phyloP scores from a whole-genome alignment of 306 rosid species.

The Cucumis melo region DNA sequence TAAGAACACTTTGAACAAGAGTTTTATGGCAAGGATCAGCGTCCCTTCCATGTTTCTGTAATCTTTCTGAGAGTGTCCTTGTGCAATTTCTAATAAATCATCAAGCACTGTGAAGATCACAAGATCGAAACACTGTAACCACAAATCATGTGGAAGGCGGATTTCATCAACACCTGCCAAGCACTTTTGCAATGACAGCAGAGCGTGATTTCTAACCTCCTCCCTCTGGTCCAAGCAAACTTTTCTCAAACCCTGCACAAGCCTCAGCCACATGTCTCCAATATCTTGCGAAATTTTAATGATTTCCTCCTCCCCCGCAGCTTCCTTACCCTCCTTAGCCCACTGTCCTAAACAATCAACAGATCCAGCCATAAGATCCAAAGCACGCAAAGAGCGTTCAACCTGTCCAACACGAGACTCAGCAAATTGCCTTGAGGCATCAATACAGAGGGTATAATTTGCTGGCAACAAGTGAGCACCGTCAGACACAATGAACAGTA shows the following conservation, averaged over 20 bases:
- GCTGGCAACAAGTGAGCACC: constrained; percentile 82
- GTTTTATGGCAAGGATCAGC: constrained; percentile 69
- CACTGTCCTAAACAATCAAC: constrained; percentile 64
- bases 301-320: constrained; percentile 54
- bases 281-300: constrained; percentile 61
- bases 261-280: constrained; percentile 95
- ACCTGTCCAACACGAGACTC: constrained; percentile 94
- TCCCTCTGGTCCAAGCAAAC: constrained; percentile 97
- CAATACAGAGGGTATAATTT: constrained; percentile 65
- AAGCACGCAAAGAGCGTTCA: constrained; percentile 71
- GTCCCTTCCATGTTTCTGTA: constrained; percentile 96
- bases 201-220: constrained; percentile 90
- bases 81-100: constrained; percentile 87
- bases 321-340: constrained; percentile 59
- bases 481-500: constrained; percentile 72
- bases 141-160: constrained; percentile 34
- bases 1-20: constrained; percentile 75
- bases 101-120: constrained; percentile 95
- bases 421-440: constrained; percentile 86
- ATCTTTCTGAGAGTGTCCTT: constrained; percentile 81
- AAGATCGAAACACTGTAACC: constrained; percentile 80
- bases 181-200: constrained; percentile 67
- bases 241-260: constrained; percentile 79
- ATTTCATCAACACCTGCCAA: constrained; percentile 66
- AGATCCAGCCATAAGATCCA: constrained; percentile 86